Conservation (phyloP, 2,329 filamentous ascomycete species). For the Drechslerella coelobrocha region DNA sequence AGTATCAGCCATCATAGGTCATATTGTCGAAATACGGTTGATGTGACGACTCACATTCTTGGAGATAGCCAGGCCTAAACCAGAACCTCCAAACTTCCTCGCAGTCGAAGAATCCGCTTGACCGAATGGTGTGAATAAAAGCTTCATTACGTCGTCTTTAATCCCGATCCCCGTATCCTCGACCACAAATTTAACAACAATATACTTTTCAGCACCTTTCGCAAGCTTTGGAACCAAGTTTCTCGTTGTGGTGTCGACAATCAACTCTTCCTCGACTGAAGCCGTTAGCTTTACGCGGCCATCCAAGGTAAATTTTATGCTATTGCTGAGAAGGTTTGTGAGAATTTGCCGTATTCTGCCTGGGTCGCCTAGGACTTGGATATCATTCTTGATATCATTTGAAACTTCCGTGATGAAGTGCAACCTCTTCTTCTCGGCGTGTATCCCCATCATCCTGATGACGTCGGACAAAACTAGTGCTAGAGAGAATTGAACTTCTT, state of each 20-base stretch:
- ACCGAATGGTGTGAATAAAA: conserved; percentile 79
- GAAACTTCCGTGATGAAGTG: conserved; percentile 72
- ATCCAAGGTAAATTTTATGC: conserved; percentile 75
- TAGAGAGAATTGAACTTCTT: conserved; percentile 80
- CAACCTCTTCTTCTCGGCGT: conserved; percentile 79
- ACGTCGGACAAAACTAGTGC: conserved; percentile 78
- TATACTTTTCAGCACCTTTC: conserved; percentile 62
- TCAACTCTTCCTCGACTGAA: conserved; percentile 66
- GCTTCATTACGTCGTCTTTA: conserved; percentile 74
- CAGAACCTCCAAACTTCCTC: conserved; percentile 43
- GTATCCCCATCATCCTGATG: conserved; percentile 85
- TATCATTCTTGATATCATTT: conserved; percentile 64
- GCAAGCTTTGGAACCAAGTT: conserved; percentile 28
- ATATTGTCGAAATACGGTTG: background rate
- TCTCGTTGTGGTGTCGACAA: conserved; percentile 28
- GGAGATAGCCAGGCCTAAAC: conserved; percentile 78
- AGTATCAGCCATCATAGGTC: background rate
- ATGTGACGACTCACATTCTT: conserved; percentile 66
- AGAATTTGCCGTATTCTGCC: conserved; percentile 83
- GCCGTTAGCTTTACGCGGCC: conserved; percentile 73
- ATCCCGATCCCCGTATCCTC: conserved; percentile 84
- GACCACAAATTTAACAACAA: conserved; percentile 74
- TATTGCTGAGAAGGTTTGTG: conserved; percentile 78
- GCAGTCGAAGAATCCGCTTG: conserved; percentile 80
- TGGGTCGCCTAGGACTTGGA: conserved; percentile 80